Evolutionary conservation across 768 basidiomycete genomes (phyloP), one percentile per base, ranked within the genome.

Genomic region (Podaxis mareebaensis): DNA sequence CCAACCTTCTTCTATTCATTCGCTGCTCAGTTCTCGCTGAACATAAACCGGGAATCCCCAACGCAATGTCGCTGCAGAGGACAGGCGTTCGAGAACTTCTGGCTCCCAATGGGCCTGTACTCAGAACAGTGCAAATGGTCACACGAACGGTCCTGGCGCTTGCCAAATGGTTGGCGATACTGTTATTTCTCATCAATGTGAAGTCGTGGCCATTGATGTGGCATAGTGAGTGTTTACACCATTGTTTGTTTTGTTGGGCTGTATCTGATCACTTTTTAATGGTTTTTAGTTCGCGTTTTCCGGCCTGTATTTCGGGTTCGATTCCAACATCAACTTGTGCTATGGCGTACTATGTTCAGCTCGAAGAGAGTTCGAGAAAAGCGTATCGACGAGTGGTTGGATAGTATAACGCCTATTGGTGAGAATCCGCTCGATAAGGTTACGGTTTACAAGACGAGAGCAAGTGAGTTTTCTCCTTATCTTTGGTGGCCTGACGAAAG

Each of bases 171-270:
- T 56, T 84, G 42, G 58, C 82, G n/a, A 66, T 69, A 44, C 38
- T 86, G 20, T 60, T 91, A 0, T 74, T 91, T 53, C 68, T 90
- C n/a, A 44, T 86, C 20, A 90, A 91, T 64, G 63, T 76, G 17
- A 83, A 85, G 20, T 88, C 88, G 13, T 81, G 84, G 70, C 90
- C 90, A 1, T 69, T 89, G 22, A 77, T 77, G 30, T 92, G 90
- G 89, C 90, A 91, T 67, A 67, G 90, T 91, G 69, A 70, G 89
- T 82, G 89, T 82, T 82, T 56, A 6, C 5, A 51, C 49, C 46
- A 11, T 1, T 39, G 24, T 2, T 51, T 12, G 30, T 36, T 52
- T 46, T 58, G 28, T 44, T 26, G 26, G 4, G 38, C 24, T 30
- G 13, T 39, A 26, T 54, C 42, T 55, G 13, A 30, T 62, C 12